Conservation (phyloP, 805 yeast species). For the Candida hungchunana region DNA sequence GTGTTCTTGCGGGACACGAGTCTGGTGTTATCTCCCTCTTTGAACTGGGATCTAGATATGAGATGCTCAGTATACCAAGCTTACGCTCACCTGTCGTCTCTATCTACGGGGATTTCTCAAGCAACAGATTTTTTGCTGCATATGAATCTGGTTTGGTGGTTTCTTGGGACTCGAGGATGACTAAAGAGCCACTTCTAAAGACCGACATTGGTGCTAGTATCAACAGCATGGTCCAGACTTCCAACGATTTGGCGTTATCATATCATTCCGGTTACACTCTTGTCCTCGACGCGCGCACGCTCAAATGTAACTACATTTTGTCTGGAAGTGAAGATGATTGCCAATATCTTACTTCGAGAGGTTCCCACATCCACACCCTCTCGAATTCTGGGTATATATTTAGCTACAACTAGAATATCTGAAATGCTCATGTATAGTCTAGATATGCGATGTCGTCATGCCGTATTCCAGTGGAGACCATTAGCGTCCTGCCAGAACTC, state of each 20-base stretch:
- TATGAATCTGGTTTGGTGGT: slow-evolving; percentile 33
- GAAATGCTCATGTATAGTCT: background rate
- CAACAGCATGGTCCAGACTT: slow-evolving; percentile 15
- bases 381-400: too few species aligned
- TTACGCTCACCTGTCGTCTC: slow-evolving; percentile 18
- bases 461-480: slow-evolving; percentile 37
- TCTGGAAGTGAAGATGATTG: slow-evolving; percentile 7
- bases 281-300: background rate
- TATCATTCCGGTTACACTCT: slow-evolving; percentile 7
- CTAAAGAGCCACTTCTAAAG: slow-evolving; percentile 7
- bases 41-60: slow-evolving; percentile 32
- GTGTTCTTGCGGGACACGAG: slow-evolving; percentile 39
- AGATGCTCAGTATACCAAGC: slow-evolving; percentile 25
- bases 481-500: slow-evolving; percentile 63
- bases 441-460: slow-evolving; percentile 11
- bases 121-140: slow-evolving; percentile 28
- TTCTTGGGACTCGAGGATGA: slow-evolving; percentile 37
- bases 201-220: slow-evolving; percentile 3
- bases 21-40: slow-evolving; percentile 37
- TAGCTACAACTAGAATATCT: too few species aligned
- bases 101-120: background rate
- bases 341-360: background rate
- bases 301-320: background rate
- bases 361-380: background rate
- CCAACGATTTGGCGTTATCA: too few species aligned